Evolutionary conservation across 2,329 filamentous ascomycete species (phyloP), one percentile per base, ranked within the genome.

Genomic region (Aspergillus sp.): DNA sequence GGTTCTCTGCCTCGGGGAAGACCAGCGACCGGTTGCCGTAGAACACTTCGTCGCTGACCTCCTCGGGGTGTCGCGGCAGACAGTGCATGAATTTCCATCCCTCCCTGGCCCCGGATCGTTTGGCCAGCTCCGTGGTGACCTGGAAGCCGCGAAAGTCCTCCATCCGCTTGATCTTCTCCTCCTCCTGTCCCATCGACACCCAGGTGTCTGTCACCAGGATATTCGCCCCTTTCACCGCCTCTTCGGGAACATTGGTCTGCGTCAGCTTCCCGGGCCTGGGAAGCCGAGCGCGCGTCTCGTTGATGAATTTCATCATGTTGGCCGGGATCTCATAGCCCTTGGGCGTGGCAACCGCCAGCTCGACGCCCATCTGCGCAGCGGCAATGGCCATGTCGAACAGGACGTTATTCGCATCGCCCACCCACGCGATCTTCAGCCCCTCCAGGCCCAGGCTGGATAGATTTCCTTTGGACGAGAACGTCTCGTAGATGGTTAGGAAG

Each of bases 21-120:
- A 96, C 91, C 15, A 98, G 67, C 24, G 84, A 93, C 51, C 81
- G 74, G 0, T 75, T 70, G 29, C 84, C 79, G 61, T 96, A 95
- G 55, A 98, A 96, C 2, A 98, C 88, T 53, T 91, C 86, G 52
- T 98, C 89, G 36, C 74, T 78, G 20, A 98, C 91, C 65, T 98
- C 91, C 60, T 98, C 89, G 0, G 75, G 75, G 55, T 98, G 88
- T 41, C 91, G 75, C 10, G 91, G 91, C 37, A 98, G 64, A 58
- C 91, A 98, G 67, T 98, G 91, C 91, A 98, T 95, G 59, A 98
- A 98, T 61, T 85, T 86, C 91, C 91, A 98, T 42, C 74, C 74
- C 10, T 81, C 70, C 58, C 91, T 93, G 26, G 91, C 91, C 13
- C 86, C 88, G 26, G 86, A 88, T 30, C 79, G 72, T 60, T 80